Base-by-base conservation (phyloP, 331 rosid genomes). In the Rosa hybrid region DNA sequence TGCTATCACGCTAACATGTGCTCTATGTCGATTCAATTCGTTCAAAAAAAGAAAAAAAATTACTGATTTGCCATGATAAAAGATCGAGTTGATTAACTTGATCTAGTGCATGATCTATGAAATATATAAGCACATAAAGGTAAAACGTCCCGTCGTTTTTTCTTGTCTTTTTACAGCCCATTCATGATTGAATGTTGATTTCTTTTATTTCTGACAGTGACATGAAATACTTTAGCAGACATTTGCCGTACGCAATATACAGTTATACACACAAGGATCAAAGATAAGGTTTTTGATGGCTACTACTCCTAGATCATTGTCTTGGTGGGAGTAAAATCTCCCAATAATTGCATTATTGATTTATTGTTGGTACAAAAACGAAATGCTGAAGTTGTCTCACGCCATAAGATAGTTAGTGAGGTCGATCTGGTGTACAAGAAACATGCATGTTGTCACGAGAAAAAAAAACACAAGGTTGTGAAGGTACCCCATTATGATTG, bases 391-490 rank as follows among this genome's bases (percentile, higher is more conserved):
- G n/a, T 82, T 72, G 71, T 72, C 82, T 78, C 10, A 30, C 23
- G n/a, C 42, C 54, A 7, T 12, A 34, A 5, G n/a, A 38, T 39
- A 44, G 50, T 68, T 68, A 48, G 10, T 64, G 45, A 65, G 20
- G 71, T 68, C 72, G 72, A 68, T 25, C 6, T 17, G 7, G 60
- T 53, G 6, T 76, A 3, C 53, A 18, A 18, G 49, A 30, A 68
- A 54, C 69, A 63, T 12, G 41, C 9, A 54, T 67, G 79, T 39
- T 17, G 76, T 75, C 84, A 81, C 80, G 84, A 75, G 84, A 76
- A 56, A 53, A 34, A 54, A 69, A 67, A 77, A 21, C 27, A 50
- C 74, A 18, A 20, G 27, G 4, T 75, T 30, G 80, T 59, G 65
- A 74, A 13, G 51, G 51, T 74, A 56, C 79, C 80, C 50, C 71